Evolutionary conservation across 305 asterid genomes (phyloP), one percentile per base, ranked within the genome.

Genomic region (Fraxinus nigra): DNA sequence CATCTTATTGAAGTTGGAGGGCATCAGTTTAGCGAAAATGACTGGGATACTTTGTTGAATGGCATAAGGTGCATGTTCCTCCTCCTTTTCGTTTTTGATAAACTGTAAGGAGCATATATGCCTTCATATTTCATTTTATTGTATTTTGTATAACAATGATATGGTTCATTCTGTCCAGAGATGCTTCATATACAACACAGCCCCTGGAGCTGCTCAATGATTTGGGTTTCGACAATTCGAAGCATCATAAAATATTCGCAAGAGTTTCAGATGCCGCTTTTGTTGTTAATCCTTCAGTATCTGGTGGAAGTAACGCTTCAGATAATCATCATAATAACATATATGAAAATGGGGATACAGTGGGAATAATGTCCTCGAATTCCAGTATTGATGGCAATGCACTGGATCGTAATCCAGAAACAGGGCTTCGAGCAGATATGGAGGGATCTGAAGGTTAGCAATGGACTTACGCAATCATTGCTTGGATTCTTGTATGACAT

Each of bases 1-100:
- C 98, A 97, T 89, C 98, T 97, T 85, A 89, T 91, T 83, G 99
- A 97, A 87, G 98, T 93, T 89, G 99, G 99, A 85, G 99, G 99
- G 77, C 98, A 92, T 89, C 99, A 97, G 84, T 97, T 97, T 87
- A 97, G 97, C 86, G 92, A 92, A 83, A 78, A 79, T 37, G 99
- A 95, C 83, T 97, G 99, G 99, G 93, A 97, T 87, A 97, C 98
- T 85, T 87, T 97, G 88, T 89, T 97, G 83, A 91, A 91, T 88
- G 90, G 99, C 91, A 92, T 97, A 83, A 92, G 98, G 99, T 97
- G 85, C 80, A 76, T 74, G 37, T 65, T 65, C 76, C 46, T 72
- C 3, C 65, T 54, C 7, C 76, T 70, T 77, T 84, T 24, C 38
- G 67, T 74, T 75, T 22, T 83, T 16, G 80, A 76, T 35, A 26